Evolutionary conservation across 768 basidiomycete species (phyloP), one percentile per base, ranked within the genome.

Genomic region (Phlebiopsis flavidoalba): DNA sequence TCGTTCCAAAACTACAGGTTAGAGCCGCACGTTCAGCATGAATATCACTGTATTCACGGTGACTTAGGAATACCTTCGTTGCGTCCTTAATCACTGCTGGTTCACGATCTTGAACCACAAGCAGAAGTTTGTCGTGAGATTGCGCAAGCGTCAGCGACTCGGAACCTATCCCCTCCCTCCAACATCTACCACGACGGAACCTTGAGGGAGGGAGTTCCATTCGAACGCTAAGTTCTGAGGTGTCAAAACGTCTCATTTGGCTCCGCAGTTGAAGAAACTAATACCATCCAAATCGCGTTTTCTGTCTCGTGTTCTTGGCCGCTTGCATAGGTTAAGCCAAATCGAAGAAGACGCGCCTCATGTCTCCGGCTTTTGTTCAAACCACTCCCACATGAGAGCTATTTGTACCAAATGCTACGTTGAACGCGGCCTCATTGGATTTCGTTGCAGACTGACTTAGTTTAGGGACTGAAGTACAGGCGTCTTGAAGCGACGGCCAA

Each of bases 71-170:
- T 36, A 70, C 71, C 57, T 65, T 65, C 50, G 57, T 58, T 2
- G 68, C 70, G 54, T 58, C 63, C 14, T 50, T 48, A 4, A 73
- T 64, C 8, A 70, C 69, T n/a, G n/a, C n/a, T 48, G 64, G 47
- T 10, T 63, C 56, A 7, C 66, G 69, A 60, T 76, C 75, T 49
- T 76, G 73, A 10, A 75, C 53, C n/a, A 74, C 52, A 56, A 69
- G 58, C 19, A 62, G 67, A 40, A 74, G 58, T 17, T 72, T 58
- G 0, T 70, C 64, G 17, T 63, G 45, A 3, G 36, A 48, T 36
- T 64, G 37, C 8, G 70, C 68, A 4, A 76, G 56, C 1, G 59
- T 58, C 37, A 74, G 40, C 1, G 67, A 50, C 14, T 63, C 55
- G 11, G 63, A 48, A 6, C 74, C 74, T 33, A 74, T 59, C 0